A percentile compares a stretch with the other conserved stretches of the same genome.
These are phyloP conservation scores for Sordariomycetes sp. DNA, from an alignment of 2,329 filamentous ascomycete genomes.

Conservation along the genomic window DNA sequence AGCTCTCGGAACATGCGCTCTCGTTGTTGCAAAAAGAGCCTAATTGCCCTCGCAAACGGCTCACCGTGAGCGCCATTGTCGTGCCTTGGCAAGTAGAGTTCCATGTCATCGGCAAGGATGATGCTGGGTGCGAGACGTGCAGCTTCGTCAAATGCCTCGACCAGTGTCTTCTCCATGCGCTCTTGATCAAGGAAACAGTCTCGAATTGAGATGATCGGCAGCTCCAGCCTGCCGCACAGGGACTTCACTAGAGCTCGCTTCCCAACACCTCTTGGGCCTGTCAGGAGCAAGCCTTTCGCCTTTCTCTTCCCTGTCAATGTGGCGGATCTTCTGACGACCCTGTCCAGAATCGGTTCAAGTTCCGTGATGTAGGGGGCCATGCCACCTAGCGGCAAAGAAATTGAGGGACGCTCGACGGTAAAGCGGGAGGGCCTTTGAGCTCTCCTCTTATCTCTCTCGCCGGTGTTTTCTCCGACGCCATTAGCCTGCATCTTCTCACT, in stretches of 20 bases:
- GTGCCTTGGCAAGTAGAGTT: constrained; percentile 68
- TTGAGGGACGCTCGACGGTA: constrained; percentile 16
- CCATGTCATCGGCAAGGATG: constrained; percentile 86
- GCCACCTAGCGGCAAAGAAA: constrained; percentile 17
- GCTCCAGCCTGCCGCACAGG: constrained; percentile 60
- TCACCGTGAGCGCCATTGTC: constrained; percentile 75
- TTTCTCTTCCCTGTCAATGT: not conserved
- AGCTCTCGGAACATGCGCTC: constrained; percentile 66
- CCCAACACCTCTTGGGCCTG: constrained; percentile 72
- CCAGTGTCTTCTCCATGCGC: constrained; percentile 26
- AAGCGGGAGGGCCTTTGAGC: constrained; percentile 17
- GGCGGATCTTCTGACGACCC: no score
- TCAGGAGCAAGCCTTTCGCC: constrained; percentile 54
- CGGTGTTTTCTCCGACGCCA: not conserved
- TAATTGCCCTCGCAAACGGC: constrained; percentile 81
- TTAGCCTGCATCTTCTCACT: constrained; percentile 6
- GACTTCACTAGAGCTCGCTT: constrained; percentile 71
- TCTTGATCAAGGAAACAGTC: constrained; percentile 27
- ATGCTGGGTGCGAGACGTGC: constrained; percentile 79
- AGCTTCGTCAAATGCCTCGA: constrained; percentile 59
- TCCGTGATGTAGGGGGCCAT: constrained; percentile 11
- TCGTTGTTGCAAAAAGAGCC: constrained; percentile 80
- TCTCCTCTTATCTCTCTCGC: constrained; percentile 18
- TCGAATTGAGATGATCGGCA: constrained; percentile 58
- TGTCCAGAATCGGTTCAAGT: not conserved